Evolutionary conservation across 257 asterid genomes (phyloP).

Genomic region (Nicotiana obtusifolia): DNA sequence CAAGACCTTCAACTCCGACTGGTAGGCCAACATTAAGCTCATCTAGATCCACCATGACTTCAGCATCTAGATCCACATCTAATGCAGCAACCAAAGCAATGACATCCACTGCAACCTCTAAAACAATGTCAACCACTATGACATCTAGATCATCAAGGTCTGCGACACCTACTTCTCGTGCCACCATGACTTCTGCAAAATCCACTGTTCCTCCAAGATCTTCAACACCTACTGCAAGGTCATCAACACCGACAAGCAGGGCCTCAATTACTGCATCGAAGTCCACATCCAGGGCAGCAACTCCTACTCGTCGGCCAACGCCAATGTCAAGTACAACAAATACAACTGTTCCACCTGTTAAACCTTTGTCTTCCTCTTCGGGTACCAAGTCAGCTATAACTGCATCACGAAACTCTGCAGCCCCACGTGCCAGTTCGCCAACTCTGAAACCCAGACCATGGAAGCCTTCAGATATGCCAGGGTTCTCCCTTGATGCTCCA

Average conservation of each 20-base stretch:
- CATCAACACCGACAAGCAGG: constrained; percentile 77
- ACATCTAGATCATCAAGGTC: constrained; percentile 69
- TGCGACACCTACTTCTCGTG: constrained; percentile 74
- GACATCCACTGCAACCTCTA: constrained; percentile 20
- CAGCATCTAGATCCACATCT: constrained; percentile 43
- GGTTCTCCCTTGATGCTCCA: constrained; percentile 90
- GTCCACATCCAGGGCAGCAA: constrained; percentile 69
- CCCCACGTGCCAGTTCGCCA: constrained; percentile 72
- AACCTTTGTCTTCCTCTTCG: constrained; percentile 41
- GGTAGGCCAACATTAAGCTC: constrained; percentile 66
- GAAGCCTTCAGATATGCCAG: constrained; percentile 98
- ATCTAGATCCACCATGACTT: constrained; percentile 6
- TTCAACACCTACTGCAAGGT: constrained; percentile 82
- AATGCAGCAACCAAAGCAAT: constrained; percentile 41
- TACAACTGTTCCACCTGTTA: constrained; percentile 35
- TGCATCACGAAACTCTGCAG: constrained; percentile 41
- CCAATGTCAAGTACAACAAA: constrained; percentile 30
- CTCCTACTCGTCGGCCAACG: constrained; percentile 75
- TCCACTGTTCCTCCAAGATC: constrained; percentile 73
- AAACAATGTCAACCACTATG: constrained; percentile 19
- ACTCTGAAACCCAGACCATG: constrained; percentile 74
- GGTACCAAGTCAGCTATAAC: constrained; percentile 39
- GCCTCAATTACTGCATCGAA: constrained; percentile 54
- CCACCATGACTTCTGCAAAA: constrained; percentile 47
- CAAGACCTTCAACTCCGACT: constrained; percentile 89